Evolutionary conservation across 306 rosid genomes (phyloP).

Genomic region (Abrus precatorius): DNA sequence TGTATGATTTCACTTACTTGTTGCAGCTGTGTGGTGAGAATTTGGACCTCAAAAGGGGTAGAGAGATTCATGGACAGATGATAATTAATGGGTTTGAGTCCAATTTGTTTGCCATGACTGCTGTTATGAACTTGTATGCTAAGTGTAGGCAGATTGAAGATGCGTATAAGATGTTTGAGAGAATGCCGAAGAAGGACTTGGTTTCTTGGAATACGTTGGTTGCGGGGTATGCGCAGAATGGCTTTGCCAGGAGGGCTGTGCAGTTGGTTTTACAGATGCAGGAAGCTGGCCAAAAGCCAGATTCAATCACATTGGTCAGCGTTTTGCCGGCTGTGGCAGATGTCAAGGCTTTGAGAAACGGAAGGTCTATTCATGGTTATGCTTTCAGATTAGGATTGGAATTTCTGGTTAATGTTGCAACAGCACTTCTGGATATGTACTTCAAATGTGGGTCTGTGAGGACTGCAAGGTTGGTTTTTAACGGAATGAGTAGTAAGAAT

Average conservation of each 20-base stretch:
- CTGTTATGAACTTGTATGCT: slow-evolving; percentile 76
- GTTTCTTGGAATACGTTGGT: slow-evolving; percentile 87
- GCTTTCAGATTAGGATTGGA: slow-evolving; percentile 73
- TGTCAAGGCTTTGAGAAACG: slow-evolving; percentile 66
- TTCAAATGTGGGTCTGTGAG: slow-evolving; percentile 75
- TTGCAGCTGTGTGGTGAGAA: slow-evolving; percentile 75
- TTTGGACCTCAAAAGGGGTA: slow-evolving; percentile 77
- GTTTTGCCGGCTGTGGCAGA: slow-evolving; percentile 88
- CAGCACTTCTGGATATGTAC: slow-evolving; percentile 83
- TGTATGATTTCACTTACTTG: slow-evolving; percentile 86
- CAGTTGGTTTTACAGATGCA: slow-evolving; percentile 71
- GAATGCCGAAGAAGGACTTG: slow-evolving; percentile 85
- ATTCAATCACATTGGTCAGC: slow-evolving; percentile 82
- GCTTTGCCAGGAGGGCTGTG: slow-evolving; percentile 66
- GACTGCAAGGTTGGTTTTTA: slow-evolving; percentile 65
- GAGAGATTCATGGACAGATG: slow-evolving; percentile 80
- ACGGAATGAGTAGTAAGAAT: slow-evolving; percentile 68
- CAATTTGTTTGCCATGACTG: slow-evolving; percentile 87
- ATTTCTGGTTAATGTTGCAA: slow-evolving; percentile 69
- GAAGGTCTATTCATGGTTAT: slow-evolving; percentile 80
- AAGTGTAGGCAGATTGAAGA: slow-evolving; percentile 77
- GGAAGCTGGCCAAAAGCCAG: slow-evolving; percentile 72
- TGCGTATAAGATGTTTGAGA: slow-evolving; percentile 84
- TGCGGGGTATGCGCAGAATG: slow-evolving; percentile 87
- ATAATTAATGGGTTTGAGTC: slow-evolving; percentile 67